Evolutionary conservation across 2,329 filamentous ascomycete genomes (phyloP).

Genomic region (Ophiostoma ulmi): DNA sequence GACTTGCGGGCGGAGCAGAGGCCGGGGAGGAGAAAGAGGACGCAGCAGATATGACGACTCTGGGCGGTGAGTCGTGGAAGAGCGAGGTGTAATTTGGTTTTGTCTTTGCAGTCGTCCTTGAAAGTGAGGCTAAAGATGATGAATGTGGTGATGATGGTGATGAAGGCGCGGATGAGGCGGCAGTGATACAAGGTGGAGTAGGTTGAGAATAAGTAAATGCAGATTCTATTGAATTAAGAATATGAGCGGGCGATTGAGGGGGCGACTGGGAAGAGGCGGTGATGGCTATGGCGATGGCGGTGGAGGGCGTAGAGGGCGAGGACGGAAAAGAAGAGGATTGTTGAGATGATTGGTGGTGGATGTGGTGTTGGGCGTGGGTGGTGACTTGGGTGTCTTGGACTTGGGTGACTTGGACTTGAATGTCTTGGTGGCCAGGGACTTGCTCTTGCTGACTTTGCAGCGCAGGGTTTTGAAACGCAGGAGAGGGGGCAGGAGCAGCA

Average conservation of each 20-base stretch:
- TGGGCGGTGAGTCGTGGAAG: not conserved
- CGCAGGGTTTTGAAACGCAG: conserved; percentile 22
- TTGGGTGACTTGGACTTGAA: conserved; percentile 7
- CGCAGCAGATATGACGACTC: conserved; percentile 1
- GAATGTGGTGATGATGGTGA: conserved; percentile 14
- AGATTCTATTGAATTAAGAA: not conserved
- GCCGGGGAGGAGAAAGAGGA: conserved; percentile 6
- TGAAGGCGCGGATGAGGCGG: not conserved
- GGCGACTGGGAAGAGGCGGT: not conserved
- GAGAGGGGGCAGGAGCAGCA: not conserved
- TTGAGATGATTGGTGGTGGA: not conserved
- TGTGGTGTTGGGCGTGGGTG: conserved; percentile 2
- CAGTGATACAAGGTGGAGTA: not conserved
- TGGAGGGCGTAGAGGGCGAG: conserved; percentile 19
- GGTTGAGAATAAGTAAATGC: conserved; percentile 1
- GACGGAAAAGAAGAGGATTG: conserved; percentile 12
- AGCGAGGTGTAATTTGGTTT: not conserved
- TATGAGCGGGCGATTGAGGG: not conserved
- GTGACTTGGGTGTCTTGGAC: conserved; percentile 2
- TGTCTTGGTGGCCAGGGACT: conserved; percentile 15
- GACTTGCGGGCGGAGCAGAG: conserved; percentile 6
- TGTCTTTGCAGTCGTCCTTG: not conserved
- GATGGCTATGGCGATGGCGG: conserved; percentile 18
- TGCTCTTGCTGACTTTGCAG: not conserved
- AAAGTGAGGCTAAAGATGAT: conserved; percentile 36